Percentiles rank a stretch among this genome's conserved stretches.
phyloP scores from a whole-genome alignment of 441 rosid genomes.

The Biscutella laevigata region DNA sequence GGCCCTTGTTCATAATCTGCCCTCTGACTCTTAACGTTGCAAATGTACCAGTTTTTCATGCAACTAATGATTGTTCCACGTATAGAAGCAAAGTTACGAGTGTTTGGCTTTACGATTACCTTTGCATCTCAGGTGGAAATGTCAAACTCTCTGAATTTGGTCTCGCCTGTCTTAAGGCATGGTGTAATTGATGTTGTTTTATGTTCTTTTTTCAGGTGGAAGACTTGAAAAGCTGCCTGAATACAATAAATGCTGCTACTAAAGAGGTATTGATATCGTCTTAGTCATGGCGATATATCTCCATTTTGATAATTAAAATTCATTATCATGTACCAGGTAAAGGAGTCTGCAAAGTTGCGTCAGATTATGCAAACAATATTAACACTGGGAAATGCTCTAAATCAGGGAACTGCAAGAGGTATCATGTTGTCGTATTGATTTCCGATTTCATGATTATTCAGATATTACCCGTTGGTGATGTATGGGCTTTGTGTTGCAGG shows the following conservation, averaged over 20 bases:
- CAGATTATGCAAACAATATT: slow-evolving; percentile 97
- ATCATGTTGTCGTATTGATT: slow-evolving; percentile 7
- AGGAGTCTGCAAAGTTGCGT: slow-evolving; percentile 79
- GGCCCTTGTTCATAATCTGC: slow-evolving; percentile 16
- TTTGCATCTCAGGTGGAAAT: slow-evolving; percentile 73
- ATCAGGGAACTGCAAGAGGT: slow-evolving; percentile 99
- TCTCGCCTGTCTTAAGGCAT: slow-evolving; percentile 1
- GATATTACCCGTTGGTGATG: neutral
- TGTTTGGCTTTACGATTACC: slow-evolving; percentile 84
- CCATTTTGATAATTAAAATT: slow-evolving; percentile 18
- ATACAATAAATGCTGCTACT: slow-evolving; percentile 57
- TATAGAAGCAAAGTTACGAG: slow-evolving; percentile 86
- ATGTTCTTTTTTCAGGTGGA: slow-evolving; percentile 47
- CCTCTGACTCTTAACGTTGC: slow-evolving; percentile 22
- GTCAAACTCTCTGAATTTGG: slow-evolving; percentile 9
- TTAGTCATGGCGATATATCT: slow-evolving; percentile 9
- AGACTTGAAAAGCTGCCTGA: slow-evolving; percentile 65
- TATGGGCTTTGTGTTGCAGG: slow-evolving; percentile 38
- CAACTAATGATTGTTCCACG: slow-evolving; percentile 96
- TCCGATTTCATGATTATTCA: neutral
- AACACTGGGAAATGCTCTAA: slow-evolving; percentile 90
- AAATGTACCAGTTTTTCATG: slow-evolving; percentile 65
- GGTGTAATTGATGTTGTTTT: slow-evolving; percentile 14
- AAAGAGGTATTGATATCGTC: slow-evolving; percentile 52
- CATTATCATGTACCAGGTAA: slow-evolving; percentile 46